Conservation (phyloP, 768 basidiomycete genomes). For the Leccinum aurantiacum region DNA sequence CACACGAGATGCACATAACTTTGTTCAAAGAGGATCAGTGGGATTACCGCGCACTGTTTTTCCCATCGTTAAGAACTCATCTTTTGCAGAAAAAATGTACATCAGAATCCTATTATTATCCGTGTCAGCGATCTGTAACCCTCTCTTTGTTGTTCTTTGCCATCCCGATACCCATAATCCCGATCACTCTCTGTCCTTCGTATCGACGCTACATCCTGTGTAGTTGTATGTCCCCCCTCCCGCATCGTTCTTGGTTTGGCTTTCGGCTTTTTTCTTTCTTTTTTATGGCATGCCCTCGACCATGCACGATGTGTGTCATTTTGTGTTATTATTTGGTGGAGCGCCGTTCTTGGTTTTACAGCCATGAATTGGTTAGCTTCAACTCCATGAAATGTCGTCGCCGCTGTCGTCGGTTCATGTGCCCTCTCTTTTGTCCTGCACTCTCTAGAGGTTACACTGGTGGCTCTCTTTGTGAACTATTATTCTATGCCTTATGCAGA, state of each 20-base stretch:
- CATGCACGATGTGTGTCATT: constrained; percentile 11
- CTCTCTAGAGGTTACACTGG: neutral
- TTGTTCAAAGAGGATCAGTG: constrained; percentile 11
- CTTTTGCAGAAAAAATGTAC: constrained; percentile 34
- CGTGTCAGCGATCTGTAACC: constrained; percentile 29
- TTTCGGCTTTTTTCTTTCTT: constrained; percentile 12
- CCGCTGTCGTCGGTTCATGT: constrained; percentile 11
- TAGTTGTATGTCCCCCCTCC: constrained; percentile 17
- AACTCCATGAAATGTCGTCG: neutral
- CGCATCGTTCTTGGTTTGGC: constrained; percentile 27
- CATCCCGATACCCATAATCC: constrained; percentile 20
- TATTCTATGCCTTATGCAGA: neutral
- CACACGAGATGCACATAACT: constrained; percentile 12
- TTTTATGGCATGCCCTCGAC: constrained; percentile 13
- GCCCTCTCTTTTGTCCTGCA: neutral
- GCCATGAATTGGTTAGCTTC: neutral
- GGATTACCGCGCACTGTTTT: constrained; percentile 13
- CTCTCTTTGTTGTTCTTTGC: constrained; percentile 2
- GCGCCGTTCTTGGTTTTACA: constrained; percentile 10
- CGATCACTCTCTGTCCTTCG: constrained; percentile 2
- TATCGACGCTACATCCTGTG: constrained; percentile 20
- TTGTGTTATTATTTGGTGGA: constrained; percentile 17
- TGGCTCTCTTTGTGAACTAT: neutral
- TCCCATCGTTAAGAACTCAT: constrained; percentile 14
- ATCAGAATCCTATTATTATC: constrained; percentile 36